Conservation (phyloP, 495 filamentous ascomycete genomes). For the Choiromyces venosus region DNA sequence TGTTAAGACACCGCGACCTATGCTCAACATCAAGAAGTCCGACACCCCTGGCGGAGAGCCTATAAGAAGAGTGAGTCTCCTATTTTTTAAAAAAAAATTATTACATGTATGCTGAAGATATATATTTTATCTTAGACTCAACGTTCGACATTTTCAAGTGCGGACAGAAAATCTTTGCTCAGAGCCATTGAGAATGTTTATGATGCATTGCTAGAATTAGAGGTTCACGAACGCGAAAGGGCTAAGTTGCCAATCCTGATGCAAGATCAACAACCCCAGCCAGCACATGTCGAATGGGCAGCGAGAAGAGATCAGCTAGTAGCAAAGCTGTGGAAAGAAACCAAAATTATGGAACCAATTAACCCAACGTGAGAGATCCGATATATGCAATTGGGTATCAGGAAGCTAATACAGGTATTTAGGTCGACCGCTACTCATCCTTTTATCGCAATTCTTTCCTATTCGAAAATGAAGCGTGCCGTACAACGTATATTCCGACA, state of each 20-base stretch:
- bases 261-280: conserved; percentile 43
- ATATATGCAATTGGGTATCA: conserved; percentile 27
- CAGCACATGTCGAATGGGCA: conserved; percentile 66
- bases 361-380: conserved; percentile 49
- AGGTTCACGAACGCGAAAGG: conserved; percentile 73
- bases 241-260: conserved; percentile 58
- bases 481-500: conserved; percentile 92
- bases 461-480: conserved; percentile 91
- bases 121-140: conserved; percentile 22
- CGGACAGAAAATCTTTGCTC: conserved; percentile 74
- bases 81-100: not conserved
- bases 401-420: conserved; percentile 24
- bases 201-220: conserved; percentile 78
- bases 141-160: conserved; percentile 34
- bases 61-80: conserved; percentile 32
- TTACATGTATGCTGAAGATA: not conserved
- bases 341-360: conserved; percentile 89
- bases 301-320: conserved; percentile 66
- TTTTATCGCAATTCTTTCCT: conserved; percentile 93
- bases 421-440: conserved; percentile 65
- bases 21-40: conserved; percentile 89
- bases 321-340: conserved; percentile 68
- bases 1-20: conserved; percentile 87
- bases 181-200: conserved; percentile 83
- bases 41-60: conserved; percentile 59